A percentile compares a stretch with the other conserved stretches of the same genome.
These are phyloP conservation scores for Fusarium equiseti DNA, from an alignment of 2,329 filamentous ascomycete genomes.

Conservation along the genomic window DNA sequence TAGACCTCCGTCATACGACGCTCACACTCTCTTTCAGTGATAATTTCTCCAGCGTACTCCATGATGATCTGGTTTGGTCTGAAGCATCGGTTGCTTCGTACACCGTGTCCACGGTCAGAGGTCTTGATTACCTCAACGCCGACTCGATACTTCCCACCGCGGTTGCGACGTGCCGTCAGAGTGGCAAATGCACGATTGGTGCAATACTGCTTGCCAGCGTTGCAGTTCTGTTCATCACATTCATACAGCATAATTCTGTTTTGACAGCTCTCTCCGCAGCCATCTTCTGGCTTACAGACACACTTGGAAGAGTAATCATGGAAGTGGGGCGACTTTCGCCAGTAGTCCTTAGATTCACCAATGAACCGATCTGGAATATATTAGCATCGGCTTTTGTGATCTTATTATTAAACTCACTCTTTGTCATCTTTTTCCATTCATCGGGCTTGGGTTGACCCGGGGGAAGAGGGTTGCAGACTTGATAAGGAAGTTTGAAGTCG, in stretches of 20 bases:
- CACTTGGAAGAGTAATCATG: constrained; percentile 82
- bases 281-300: constrained; percentile 80
- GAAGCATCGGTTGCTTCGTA: constrained; percentile 90
- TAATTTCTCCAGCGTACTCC: constrained; percentile 98
- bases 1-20: constrained; percentile 93
- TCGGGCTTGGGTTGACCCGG: constrained; percentile 90
- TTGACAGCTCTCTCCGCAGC: constrained; percentile 90
- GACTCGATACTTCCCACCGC: constrained; percentile 87
- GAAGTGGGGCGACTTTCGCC: constrained; percentile 82
- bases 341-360: constrained; percentile 81
- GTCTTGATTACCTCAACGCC: constrained; percentile 97
- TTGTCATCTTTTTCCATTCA: constrained; percentile 91
- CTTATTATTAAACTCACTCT: constrained; percentile 71
- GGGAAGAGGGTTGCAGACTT: constrained; percentile 88
- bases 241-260: constrained; percentile 98
- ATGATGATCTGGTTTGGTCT: constrained; percentile 94
- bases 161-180: constrained; percentile 78
- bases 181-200: constrained; percentile 89
- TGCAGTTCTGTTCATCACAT: constrained; percentile 92
- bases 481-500: constrained; percentile 90
- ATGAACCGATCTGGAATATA: constrained; percentile 82
- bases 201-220: constrained; percentile 78
- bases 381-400: constrained; percentile 44
- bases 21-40: constrained; percentile 94
- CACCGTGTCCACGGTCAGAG: constrained; percentile 86